Conservation (phyloP, 2,329 filamentous ascomycete species). For the Raffaelea ambrosiae region DNA sequence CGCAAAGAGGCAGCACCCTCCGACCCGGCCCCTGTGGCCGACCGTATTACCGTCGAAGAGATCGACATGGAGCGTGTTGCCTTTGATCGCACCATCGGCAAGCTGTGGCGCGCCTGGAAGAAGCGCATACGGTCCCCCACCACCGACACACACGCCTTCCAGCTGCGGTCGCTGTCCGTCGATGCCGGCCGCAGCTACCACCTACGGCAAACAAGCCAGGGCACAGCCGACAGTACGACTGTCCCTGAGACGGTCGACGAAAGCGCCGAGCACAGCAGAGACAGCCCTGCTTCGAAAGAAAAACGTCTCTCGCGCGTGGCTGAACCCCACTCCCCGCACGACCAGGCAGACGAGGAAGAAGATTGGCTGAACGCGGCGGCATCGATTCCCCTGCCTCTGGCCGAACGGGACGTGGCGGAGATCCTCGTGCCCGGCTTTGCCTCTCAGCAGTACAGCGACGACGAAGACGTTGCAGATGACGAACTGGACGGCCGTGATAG, state of each 20-base stretch:
- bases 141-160: constrained; percentile 34
- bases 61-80: constrained; percentile 89
- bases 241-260: constrained; percentile 29
- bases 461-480: constrained; percentile 58
- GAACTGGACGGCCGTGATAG: constrained; percentile 21
- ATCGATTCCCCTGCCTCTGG: constrained; percentile 60
- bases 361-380: constrained; percentile 37
- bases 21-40: constrained; percentile 40
- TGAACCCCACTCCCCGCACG: not conserved
- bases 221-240: constrained; percentile 20
- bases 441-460: constrained; percentile 44
- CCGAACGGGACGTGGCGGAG: constrained; percentile 62
- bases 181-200: constrained; percentile 30
- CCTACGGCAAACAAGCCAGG: constrained; percentile 28
- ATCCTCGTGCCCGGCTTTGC: constrained; percentile 70
- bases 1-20: constrained; percentile 39
- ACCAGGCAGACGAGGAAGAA: constrained; percentile 21
- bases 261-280: not conserved
- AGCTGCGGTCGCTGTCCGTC: constrained; percentile 40
- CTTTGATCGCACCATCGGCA: constrained; percentile 77
- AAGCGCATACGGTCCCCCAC: constrained; percentile 62
- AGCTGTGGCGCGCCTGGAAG: constrained; percentile 92
- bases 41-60: constrained; percentile 77
- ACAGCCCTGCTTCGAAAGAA: not conserved
- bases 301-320: too few relatives aligned